Conservation (phyloP, 2,329 filamentous ascomycete species). For the Drechslera avenae region DNA sequence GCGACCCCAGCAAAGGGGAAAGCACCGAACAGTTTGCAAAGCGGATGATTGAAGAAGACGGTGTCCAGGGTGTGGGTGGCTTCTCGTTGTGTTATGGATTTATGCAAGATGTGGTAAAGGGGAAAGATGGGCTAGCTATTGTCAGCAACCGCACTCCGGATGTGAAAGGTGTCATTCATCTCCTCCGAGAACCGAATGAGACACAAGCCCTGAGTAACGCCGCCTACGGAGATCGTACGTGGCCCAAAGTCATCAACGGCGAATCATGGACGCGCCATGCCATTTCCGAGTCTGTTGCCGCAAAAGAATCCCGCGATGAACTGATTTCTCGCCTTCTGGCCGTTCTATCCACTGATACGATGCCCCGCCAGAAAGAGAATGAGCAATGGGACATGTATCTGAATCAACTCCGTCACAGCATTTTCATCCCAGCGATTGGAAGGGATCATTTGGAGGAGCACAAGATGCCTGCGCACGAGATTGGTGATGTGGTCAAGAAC, state of each 20-base stretch:
- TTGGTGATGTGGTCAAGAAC: constrained; percentile 50
- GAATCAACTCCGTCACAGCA: constrained; percentile 61
- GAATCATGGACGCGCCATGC: constrained; percentile 59
- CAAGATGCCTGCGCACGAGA: constrained; percentile 44
- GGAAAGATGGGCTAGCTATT: constrained; percentile 53
- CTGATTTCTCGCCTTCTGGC: constrained; percentile 59
- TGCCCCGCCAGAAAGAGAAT: constrained; percentile 57
- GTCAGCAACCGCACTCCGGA: constrained; percentile 66
- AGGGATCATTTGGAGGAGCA: constrained; percentile 50
- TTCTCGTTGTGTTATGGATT: constrained; percentile 67
- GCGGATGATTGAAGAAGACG: constrained; percentile 60
- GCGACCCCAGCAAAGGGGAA: constrained; percentile 42
- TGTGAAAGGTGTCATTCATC: constrained; percentile 57
- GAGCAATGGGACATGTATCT: constrained; percentile 62
- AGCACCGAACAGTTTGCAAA: constrained; percentile 59
- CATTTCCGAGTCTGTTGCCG: constrained; percentile 53
- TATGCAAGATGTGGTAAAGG: constrained; percentile 51
- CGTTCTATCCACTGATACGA: constrained; percentile 60
- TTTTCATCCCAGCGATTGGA: constrained; percentile 65
- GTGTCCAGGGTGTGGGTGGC: constrained; percentile 64
- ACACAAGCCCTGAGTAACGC: constrained; percentile 67
- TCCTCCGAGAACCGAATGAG: constrained; percentile 56
- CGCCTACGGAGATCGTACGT: constrained; percentile 62
- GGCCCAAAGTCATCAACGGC: constrained; percentile 66
- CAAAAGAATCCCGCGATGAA: constrained; percentile 53